Evolutionary conservation across 2,329 filamentous ascomycete genomes (phyloP), one percentile per base, ranked within the genome.

Genomic region (Ramularia endophylla): DNA sequence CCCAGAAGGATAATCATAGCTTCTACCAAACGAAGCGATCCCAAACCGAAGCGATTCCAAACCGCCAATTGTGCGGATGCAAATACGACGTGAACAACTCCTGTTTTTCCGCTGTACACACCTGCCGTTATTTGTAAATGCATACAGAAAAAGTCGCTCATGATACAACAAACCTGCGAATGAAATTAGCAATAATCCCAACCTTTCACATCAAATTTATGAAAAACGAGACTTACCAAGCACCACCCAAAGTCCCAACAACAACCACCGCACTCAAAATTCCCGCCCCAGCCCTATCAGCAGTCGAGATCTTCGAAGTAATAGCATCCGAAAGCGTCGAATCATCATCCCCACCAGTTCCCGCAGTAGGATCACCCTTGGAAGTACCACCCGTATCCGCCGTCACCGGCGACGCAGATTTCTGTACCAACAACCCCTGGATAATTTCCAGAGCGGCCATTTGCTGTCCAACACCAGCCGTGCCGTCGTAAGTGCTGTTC

Each of bases 251-350:
- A 9, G 45, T 54, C 16, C 42, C 20, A 19, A 50, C 18, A 29
- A 50, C 33, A 28, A 48, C 33, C 19, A 58, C 9, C 22, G 38
- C 47, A 27, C 54, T 58, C 36, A 58, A 40, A 8, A 58, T 54
- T 8, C 70, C 17, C 81, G 84, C 85, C 8, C 83, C 86, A 5
- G 77, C 82, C 47, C 70, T 77, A 56, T 89, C 85, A 6, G 72
- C 78, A 1, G 70, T 70, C 2, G 75, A 77, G 25, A 81, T 71
- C 42, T 57, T 59, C 6, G 62, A 57, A 27, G 22, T 25, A 11
- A 6, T 25, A 25, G 22, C 22, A 6, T 25, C 22, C 6, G n/a
- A n/a, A n/a, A n/a, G n/a, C n/a, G 32, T 38, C 4, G 44, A 55
- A 12, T 44, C 53, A 27, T 53, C 55, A 11, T 61, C 52, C 17